Evolutionary conservation across 1,284 basidiomycete genomes (phyloP), one percentile per base, ranked within the genome.

Genomic region (Termitomyces sp.): DNA sequence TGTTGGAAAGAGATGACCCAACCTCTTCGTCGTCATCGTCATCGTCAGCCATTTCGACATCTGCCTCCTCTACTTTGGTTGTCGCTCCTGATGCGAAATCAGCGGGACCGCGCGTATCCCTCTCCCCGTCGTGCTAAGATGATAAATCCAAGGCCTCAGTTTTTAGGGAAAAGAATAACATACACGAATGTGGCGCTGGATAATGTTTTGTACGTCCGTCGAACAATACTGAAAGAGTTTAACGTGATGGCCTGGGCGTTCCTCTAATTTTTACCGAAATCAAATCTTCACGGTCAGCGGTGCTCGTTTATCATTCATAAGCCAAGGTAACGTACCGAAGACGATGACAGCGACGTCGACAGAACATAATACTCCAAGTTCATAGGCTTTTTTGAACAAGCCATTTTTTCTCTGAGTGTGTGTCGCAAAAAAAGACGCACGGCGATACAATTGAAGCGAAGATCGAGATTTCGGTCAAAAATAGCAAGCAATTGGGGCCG

Each of bases 211-310:
- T 46, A 80, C 73, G 62, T 82, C 78, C 9, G 74, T 69, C 8
- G 80, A 81, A 56, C 77, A 78, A 61, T 83, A 85, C 65, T 84
- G 80, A 65, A 81, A 82, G 1, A 84, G 73, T 68, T 85, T 85
- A 51, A 77, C 59, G 64, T 79, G 77, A 57, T 80, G 77, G 16
- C 78, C 76, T 31, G 76, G 66, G 7, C 77, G 73, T 64, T 80
- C 77, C 68, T 79, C 78, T 79, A 35, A 18, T 52, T 28, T 51
- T 44, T 49, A 46, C 53, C 54, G 60, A 58, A 57, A 61, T 51
- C 47, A 48, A 30, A 18, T n/a, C 5, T 38, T 44, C 53, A 46
- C 26, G 30, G 50, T 57, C 49, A 53, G 38, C n/a, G 44, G 38
- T 6, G 7, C 21, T 24, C 16, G 28, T 9, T 41, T 28, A 21